Evolutionary conservation across 2,329 filamentous ascomycete genomes (phyloP), one percentile per base, ranked within the genome.

Genomic region (Chaetomiaceae sp.): DNA sequence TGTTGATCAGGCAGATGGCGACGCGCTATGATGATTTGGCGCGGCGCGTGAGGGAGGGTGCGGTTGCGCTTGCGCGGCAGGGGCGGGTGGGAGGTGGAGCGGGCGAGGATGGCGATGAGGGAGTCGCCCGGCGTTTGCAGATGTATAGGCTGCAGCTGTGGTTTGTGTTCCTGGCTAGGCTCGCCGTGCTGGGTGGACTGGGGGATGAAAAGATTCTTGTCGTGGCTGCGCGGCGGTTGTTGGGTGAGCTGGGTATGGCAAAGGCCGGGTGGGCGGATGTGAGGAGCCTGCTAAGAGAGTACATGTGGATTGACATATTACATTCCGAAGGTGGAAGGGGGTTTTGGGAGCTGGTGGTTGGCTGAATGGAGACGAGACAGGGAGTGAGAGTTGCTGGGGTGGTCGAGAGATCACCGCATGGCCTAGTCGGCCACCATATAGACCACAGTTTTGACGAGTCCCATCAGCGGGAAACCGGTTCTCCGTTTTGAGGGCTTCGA

Each of bases 241-340:
- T 29, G 17, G 22, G 15, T 26, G 15, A 8, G 14, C 18, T 35
- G 24, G 39, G 41, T 12, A 18, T 38, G 40, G 17, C 19, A 6
- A 17, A 26, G 15, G 18, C 37, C 1, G 11, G 29, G 15, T 47
- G 44, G 50, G 12, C 11, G 4, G 30, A 42, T 4, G 44, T 52
- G 1, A 41, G 47, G 34, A 38, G 33, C 14, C 27, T 49, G 5
- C 12, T 52, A 29, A 40, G 30, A 15, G 47, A 34, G 29, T 33
- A 44, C 27, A 48, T 52, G 43, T 52, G 50, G 47, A 42, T 49
- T 30, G 47, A 52, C 19, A 47, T 36, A 44, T 22, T 49, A 10
- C 41, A 52, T 22, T 39, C 36, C 2, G n/a, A 35, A 12, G 29
- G 30, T 11, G 50, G 47, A 11, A 33, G 19, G 22, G 26, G 14